phyloP scores from a whole-genome alignment of 192 early-diverging fungal species.

The Gamsiella multidivaricata region DNA sequence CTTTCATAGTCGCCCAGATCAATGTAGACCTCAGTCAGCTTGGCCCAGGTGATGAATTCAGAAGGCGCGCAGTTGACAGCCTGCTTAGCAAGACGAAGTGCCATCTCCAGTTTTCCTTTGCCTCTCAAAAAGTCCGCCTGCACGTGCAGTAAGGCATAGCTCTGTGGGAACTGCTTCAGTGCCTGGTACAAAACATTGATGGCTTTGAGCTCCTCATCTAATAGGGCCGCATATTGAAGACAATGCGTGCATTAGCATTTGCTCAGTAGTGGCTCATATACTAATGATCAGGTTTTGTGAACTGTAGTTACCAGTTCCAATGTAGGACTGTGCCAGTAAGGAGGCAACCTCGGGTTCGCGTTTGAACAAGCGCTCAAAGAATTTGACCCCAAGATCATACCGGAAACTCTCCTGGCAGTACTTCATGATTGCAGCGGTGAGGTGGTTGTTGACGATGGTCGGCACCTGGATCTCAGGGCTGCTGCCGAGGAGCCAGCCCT shows the following conservation, averaged over 20 bases:
- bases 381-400: slow-evolving; percentile 78
- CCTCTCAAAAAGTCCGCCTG: slow-evolving; percentile 87
- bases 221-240: neutral
- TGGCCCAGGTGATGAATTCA: slow-evolving; percentile 96
- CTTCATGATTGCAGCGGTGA: slow-evolving; percentile 88
- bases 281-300: neutral
- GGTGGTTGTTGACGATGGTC: slow-evolving; percentile 87
- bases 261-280: too few species aligned
- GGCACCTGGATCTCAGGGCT: slow-evolving; percentile 96
- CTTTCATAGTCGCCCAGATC: slow-evolving; percentile 85
- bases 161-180: slow-evolving; percentile 79
- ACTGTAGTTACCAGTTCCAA: slow-evolving; percentile 60
- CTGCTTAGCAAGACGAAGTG: slow-evolving; percentile 89
- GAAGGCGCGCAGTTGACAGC: slow-evolving; percentile 95
- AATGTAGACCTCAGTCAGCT: slow-evolving; percentile 93
- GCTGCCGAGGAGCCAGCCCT: slow-evolving; percentile 94
- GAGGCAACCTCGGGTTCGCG: slow-evolving; percentile 93
- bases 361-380: slow-evolving; percentile 79
- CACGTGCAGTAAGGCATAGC: slow-evolving; percentile 86
- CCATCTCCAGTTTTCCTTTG: slow-evolving; percentile 76
- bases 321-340: slow-evolving; percentile 83
- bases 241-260: too few species aligned
- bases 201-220: slow-evolving; percentile 94
- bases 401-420: slow-evolving; percentile 91
- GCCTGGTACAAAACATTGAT: slow-evolving; percentile 89